Percentiles rank a stretch among this genome's conserved stretches.
Evolutionary conservation across 176 grass and related monocot species (phyloP).

Genomic region (Microstegium vimineum): DNA sequence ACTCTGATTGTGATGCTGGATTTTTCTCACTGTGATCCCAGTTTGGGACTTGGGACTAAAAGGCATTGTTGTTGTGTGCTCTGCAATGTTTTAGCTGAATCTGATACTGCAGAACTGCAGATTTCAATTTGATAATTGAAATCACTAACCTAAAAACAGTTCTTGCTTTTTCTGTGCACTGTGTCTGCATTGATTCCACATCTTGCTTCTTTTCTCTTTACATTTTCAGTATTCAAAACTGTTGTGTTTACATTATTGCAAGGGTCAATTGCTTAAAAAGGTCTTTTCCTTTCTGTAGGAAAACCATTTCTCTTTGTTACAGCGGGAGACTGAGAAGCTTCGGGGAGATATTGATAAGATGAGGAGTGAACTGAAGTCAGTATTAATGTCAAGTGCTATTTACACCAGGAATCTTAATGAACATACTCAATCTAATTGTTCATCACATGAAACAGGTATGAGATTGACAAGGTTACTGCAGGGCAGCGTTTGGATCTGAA

Average conservation of each 20-base stretch:
- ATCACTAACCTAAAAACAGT: background rate
- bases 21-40: background rate
- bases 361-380: slow-evolving; percentile 88
- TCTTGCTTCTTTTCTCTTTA: background rate
- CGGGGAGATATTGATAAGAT: slow-evolving; percentile 87
- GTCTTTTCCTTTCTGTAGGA: slow-evolving; percentile 48
- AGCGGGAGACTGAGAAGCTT: slow-evolving; percentile 94
- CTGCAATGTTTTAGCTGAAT: background rate
- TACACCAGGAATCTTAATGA: background rate
- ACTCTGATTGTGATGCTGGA: background rate
- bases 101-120: background rate
- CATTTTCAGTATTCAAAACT: background rate
- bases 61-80: background rate
- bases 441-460: slow-evolving; percentile 53
- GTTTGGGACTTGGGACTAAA: background rate
- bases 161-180: background rate
- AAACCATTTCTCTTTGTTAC: slow-evolving; percentile 87
- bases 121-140: background rate
- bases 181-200: background rate
- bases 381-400: slow-evolving; percentile 36
- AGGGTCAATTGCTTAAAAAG: background rate
- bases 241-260: background rate
- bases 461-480: slow-evolving; percentile 97
- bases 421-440: slow-evolving; percentile 14
- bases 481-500: slow-evolving; percentile 95